Base-by-base conservation (phyloP, 2,329 filamentous ascomycete species). In the Thelonectria discophora region DNA sequence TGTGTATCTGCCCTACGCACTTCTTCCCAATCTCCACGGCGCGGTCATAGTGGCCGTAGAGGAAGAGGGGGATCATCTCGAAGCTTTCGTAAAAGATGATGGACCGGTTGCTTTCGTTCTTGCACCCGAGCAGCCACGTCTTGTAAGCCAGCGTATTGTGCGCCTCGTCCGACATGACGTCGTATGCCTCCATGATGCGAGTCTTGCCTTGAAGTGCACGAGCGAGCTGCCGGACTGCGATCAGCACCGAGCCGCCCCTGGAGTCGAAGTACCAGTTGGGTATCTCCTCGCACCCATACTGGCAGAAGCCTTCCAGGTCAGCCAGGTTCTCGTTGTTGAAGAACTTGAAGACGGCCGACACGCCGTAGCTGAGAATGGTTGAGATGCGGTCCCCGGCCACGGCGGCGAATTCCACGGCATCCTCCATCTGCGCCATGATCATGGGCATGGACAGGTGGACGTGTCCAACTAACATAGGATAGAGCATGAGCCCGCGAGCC, bases 151-250 rank as follows among this genome's bases (percentile, higher is more conserved):
- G 66, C 1, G 86, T 81, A 57, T 86, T 82, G 70, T 94, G 91
- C 46, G 86, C 81, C n/a, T 86, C 81, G 66, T 94, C 91, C 42
- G 82, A 86, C 79, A 94, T 84, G 11, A 93, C 81, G 17, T 83
- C 79, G 0, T 80, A 71, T 0, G 88, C 76, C 10, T 83, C 78
- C 11, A 78, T 75, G 3, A 77, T 76, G 11, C 76, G 76, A 0
- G 91, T 94, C 74, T 93, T 94, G 55, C 91, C 91, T 73, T 93
- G 90, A 18, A 94, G 77, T 20, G 91, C 89, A 50, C 90, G 85
- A 52, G 84, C 85, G 21, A 86, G 82, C 72, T 94, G 91, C 51
- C 89, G 80, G 3, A 89, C 81, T 3, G 85, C 83, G 62, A 90
- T 85, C 7, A 94, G 78, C 53, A 93, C 80, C 0, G 87, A 87